Evolutionary conservation across 2,329 filamentous ascomycete species (phyloP).

Genomic region (Pseudogymnoascus sp.): DNA sequence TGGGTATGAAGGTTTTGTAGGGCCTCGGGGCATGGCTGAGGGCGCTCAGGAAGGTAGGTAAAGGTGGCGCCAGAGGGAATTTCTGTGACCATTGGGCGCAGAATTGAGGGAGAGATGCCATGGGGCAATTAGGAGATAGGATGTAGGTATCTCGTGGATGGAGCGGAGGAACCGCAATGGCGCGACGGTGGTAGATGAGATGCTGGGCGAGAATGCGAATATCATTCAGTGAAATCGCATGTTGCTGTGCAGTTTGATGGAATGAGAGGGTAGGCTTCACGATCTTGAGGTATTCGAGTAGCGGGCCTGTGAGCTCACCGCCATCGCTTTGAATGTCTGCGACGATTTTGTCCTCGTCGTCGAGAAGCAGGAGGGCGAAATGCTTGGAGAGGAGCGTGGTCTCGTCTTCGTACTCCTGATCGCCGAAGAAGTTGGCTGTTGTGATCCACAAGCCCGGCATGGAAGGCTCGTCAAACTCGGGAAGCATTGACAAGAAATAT

Average conservation of each 20-base stretch:
- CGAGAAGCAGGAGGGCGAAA: slow-evolving; percentile 76
- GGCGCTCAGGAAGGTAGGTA: slow-evolving; percentile 81
- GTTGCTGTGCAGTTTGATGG: slow-evolving; percentile 62
- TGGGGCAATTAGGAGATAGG: slow-evolving; percentile 81
- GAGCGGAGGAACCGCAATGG: slow-evolving; percentile 82
- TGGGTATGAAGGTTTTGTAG: slow-evolving; percentile 78
- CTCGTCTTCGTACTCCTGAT: slow-evolving; percentile 61
- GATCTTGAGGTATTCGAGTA: slow-evolving; percentile 75
- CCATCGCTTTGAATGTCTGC: slow-evolving; percentile 70
- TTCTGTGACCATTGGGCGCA: slow-evolving; percentile 64
- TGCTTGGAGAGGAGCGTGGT: slow-evolving; percentile 71
- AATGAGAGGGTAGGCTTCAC: slow-evolving; percentile 64
- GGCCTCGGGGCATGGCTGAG: slow-evolving; percentile 73
- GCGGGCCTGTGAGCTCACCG: slow-evolving; percentile 66
- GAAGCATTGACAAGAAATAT: slow-evolving; percentile 66
- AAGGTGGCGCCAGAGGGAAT: slow-evolving; percentile 75
- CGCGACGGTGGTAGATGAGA: slow-evolving; percentile 92
- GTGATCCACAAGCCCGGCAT: slow-evolving; percentile 78
- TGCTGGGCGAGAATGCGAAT: slow-evolving; percentile 85
- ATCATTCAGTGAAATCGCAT: slow-evolving; percentile 68
- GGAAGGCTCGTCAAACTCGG: slow-evolving; percentile 58
- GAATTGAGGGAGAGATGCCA: slow-evolving; percentile 61
- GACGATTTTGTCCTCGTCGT: slow-evolving; percentile 68
- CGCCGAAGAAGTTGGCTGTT: slow-evolving; percentile 68
- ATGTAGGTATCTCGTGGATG: slow-evolving; percentile 88